Evolutionary conservation across 148 eudicot genomes (phyloP).

Genomic region (Persicaria maculosa): DNA sequence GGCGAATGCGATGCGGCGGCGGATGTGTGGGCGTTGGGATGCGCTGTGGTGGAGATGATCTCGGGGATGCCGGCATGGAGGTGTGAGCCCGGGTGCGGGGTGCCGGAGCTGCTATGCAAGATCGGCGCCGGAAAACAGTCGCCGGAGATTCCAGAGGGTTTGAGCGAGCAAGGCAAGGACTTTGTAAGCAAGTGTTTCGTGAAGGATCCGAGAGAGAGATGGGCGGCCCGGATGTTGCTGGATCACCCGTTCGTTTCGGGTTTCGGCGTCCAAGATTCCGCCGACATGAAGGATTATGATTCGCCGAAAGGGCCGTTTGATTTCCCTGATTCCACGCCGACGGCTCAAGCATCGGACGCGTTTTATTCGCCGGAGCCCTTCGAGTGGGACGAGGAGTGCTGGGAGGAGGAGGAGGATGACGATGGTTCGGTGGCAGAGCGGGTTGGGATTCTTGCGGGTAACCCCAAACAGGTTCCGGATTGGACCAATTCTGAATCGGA

Average conservation of each 20-base stretch:
- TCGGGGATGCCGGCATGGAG: constrained; percentile 45
- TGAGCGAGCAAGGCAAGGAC: constrained; percentile 39
- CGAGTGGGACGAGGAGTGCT: not conserved
- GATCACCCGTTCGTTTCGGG: constrained; percentile 39
- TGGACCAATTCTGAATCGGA: constrained; percentile 21
- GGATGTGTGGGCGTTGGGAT: constrained; percentile 65
- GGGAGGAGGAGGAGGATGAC: not conserved
- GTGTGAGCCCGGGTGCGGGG: constrained; percentile 13
- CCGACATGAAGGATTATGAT: constrained; percentile 14
- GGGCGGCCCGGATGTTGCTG: constrained; percentile 52
- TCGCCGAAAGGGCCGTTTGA: constrained; percentile 52
- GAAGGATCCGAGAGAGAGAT: constrained; percentile 32
- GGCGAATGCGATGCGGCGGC: constrained; percentile 37
- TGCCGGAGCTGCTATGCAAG: constrained; percentile 26
- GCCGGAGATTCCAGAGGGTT: constrained; percentile 34
- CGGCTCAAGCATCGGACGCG: not conserved
- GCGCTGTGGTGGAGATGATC: constrained; percentile 49
- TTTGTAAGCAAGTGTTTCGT: constrained; percentile 33
- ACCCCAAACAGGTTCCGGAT: not conserved
- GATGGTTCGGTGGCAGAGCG: constrained; percentile 10
- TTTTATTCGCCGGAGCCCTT: not conserved
- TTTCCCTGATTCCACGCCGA: constrained; percentile 21
- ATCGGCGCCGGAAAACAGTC: constrained; percentile 29
- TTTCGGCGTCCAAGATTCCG: not conserved
- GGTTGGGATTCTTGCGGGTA: constrained; percentile 12